Evolutionary conservation across 179 eudicot species (phyloP), one percentile per base, ranked within the genome.

Genomic region (Actinidia polygama): DNA sequence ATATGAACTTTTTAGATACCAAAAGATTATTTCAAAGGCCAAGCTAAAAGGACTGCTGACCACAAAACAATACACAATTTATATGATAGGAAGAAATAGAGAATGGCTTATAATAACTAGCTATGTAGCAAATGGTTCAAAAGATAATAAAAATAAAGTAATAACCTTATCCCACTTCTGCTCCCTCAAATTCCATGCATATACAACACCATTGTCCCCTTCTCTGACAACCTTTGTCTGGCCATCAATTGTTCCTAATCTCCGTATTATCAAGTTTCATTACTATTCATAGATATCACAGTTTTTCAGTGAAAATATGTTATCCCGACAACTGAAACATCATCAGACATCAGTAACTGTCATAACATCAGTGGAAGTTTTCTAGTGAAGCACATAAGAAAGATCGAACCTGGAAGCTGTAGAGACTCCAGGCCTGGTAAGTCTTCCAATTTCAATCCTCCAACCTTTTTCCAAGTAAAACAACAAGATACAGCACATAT

Each of bases 181-280:
- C 80, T 97, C 98, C 81, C 75, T 92, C 91, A 91, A 79, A 86
- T 93, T 94, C 99, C 99, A 97, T 21, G 95, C 77, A 89, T 97
- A 97, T 47, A 98, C 99, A 63, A 97, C 93, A 77, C 98, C 99
- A 88, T 95, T 97, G 89, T 97, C 98, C 69, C 98, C 98, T 94
- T 95, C 99, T 84, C 99, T 89, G 58, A 97, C 92, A 80, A 97
- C 79, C 87, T 90, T 92, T 79, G 99, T 97, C 86, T 97, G 98
- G 75, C 99, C 99, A 83, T 95, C 95, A 82, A 85, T 94, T 26
- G 92, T 91, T 83, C 99, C 99, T 97, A 90, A 83, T 84, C 83
- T 84, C 46, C 80, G 74, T 11, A 82, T 57, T 76, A 80, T 58
- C 46, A 66, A 63, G 66, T 19, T 73, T 58, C 18, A 70, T 75